These are phyloP conservation scores for Monosporascus sp. DNA, from an alignment of 2,329 filamentous ascomycete species.

Conservation along the genomic window DNA sequence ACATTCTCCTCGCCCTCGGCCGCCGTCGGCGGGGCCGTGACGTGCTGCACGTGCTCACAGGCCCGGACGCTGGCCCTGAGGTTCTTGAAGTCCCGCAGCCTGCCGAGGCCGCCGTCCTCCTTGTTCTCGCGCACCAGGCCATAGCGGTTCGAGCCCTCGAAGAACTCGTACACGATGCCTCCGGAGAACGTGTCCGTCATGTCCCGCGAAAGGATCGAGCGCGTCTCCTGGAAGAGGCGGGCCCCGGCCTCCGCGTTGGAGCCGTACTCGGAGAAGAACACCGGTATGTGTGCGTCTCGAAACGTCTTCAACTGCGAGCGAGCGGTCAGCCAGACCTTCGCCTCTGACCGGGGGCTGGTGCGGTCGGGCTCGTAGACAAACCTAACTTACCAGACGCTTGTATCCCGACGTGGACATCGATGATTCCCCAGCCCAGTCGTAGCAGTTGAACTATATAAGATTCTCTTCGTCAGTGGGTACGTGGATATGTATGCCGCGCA, in stretches of 20 bases:
- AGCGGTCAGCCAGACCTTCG: neutral
- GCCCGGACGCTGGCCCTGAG: slow-evolving; percentile 3
- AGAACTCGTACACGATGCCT: slow-evolving; percentile 58
- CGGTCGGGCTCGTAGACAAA: neutral
- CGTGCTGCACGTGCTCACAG: neutral
- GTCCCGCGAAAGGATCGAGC: slow-evolving; percentile 47
- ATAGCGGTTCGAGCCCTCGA: slow-evolving; percentile 43
- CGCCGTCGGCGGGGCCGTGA: neutral
- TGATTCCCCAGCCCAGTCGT: slow-evolving; percentile 4
- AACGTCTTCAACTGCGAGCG: slow-evolving; percentile 6
- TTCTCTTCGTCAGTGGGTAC: neutral
- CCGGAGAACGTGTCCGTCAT: slow-evolving; percentile 54
- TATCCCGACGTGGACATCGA: slow-evolving; percentile 5
- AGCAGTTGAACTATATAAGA: slow-evolving; percentile 12
- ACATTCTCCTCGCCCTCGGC: neutral
- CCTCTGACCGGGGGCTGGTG: neutral
- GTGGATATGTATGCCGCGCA: no score
- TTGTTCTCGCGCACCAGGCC: slow-evolving; percentile 35
- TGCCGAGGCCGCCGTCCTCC: neutral
- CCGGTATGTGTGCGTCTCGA: slow-evolving; percentile 23
- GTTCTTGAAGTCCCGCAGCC: slow-evolving; percentile 7
- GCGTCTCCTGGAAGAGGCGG: slow-evolving; percentile 54
- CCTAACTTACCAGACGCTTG: slow-evolving; percentile 1
- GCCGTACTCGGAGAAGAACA: slow-evolving; percentile 58
- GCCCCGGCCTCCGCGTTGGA: slow-evolving; percentile 44